Evolutionary conservation across 2,329 filamentous ascomycete species (phyloP), one percentile per base, ranked within the genome.

Genomic region (Aspergillus tanneri): DNA sequence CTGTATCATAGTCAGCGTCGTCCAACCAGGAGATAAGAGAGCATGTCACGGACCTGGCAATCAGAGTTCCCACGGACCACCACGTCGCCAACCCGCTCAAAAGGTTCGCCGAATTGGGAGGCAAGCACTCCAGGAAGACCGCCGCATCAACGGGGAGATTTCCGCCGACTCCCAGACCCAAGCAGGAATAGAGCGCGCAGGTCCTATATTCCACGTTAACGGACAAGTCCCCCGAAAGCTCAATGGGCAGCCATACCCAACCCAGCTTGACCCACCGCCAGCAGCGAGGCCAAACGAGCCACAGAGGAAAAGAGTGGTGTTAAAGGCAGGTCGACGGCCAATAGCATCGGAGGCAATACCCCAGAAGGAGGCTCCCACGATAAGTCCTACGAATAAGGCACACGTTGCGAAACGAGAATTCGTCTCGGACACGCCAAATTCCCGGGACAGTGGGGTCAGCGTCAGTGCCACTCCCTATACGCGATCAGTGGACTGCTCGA

Each of bases 121-220:
- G 89, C 0, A 93, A 72, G 57, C 91, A 91, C 61, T 95, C 89
- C 28, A 93, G 77, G 64, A 93, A 92, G 5, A 93, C 73, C 0
- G 88, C 86, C 16, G 87, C 87, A 64, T 92, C 88, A 0, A 91
- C 85, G 1, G 86, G 86, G n/a, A 91, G 71, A 61, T 89, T 91
- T 2, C 88, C 88, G 14, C 84, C 85, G 5, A 87, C 83, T 22
- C 85, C 85, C 34, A 84, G 77, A n/a, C 84, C 85, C 38, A 87
- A 67, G 7, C 75, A 76, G 3, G 80, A 79, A 46, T 80, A 81
- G 46, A 84, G 64, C 47, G 78, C 68, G 63, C 83, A 86, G 2
- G 83, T 77, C 24, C 73, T 62, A 47, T 9, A 52, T 38, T 34
- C 12, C 14, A 24, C 21, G 16, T 46, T 27, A 32, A 35, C 54